phyloP scores from a whole-genome alignment of 1,284 basidiomycete species.

The Ceratobasidium sp. region DNA sequence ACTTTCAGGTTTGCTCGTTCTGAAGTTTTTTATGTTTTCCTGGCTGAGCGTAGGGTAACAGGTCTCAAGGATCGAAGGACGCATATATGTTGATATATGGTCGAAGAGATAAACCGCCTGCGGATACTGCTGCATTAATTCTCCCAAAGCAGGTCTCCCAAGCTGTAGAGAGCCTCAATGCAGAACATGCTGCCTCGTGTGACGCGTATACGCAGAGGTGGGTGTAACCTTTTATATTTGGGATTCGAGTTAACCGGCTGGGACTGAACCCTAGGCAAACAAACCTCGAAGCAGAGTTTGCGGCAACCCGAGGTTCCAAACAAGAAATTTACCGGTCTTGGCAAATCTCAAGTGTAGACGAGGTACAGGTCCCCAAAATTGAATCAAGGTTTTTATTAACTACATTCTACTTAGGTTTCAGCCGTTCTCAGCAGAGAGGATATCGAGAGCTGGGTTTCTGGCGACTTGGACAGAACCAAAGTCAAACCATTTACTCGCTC shows the following conservation, averaged over 20 bases:
- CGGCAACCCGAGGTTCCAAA: conserved; percentile 63
- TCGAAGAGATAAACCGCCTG: conserved; percentile 53
- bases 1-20: conserved; percentile 2
- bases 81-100: conserved; percentile 94
- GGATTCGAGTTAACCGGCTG: background rate
- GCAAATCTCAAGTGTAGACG: conserved; percentile 62
- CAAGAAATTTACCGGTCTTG: conserved; percentile 71
- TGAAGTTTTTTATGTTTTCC: background rate
- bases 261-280: conserved; percentile 38
- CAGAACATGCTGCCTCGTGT: conserved; percentile 63
- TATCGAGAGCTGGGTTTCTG: conserved; percentile 70
- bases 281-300: conserved; percentile 60
- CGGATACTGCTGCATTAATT: conserved; percentile 48
- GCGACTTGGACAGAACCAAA: conserved; percentile 53
- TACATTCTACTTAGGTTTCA: conserved; percentile 59
- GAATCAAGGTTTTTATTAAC: conserved; percentile 20
- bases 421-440: conserved; percentile 69
- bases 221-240: conserved; percentile 48
- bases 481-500: background rate
- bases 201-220: conserved; percentile 64
- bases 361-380: conserved; percentile 57
- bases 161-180: conserved; percentile 68
- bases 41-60: background rate
- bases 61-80: conserved; percentile 68
- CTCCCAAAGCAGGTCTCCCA: conserved; percentile 67